Percentiles rank a stretch among this genome's conserved stretches.
phyloP scores from a whole-genome alignment of 108 stramenopile species.

The Skeletonema tropicum region DNA sequence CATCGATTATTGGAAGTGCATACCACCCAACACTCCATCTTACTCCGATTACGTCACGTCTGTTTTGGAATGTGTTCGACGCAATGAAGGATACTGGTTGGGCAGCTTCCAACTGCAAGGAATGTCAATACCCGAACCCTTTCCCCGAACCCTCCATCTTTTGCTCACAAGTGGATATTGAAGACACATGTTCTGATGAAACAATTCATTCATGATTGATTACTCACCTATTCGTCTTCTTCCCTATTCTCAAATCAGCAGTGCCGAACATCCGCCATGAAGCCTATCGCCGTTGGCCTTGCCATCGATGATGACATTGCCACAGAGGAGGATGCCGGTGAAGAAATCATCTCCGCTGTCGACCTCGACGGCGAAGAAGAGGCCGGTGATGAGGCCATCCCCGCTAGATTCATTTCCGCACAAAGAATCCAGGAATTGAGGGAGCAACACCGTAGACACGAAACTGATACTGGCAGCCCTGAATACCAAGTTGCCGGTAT shows the following conservation, averaged over 20 bases:
- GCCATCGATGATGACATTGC: constrained; percentile 30
- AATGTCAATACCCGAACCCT: not conserved
- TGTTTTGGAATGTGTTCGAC: not conserved
- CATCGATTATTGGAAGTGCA: not conserved
- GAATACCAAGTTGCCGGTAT: constrained; percentile 95
- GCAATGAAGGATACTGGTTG: not conserved
- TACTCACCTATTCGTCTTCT: not conserved
- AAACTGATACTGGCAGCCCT: constrained; percentile 89
- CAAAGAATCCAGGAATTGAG: constrained; percentile 69
- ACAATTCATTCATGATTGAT: too few relatives aligned
- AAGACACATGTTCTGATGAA: not conserved
- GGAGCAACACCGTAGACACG: constrained; percentile 73
- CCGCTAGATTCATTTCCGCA: constrained; percentile 52
- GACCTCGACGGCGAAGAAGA: constrained; percentile 59
- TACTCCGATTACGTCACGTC: too few relatives aligned
- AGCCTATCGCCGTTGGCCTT: constrained; percentile 22
- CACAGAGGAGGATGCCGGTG: constrained; percentile 52
- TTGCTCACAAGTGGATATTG: not conserved
- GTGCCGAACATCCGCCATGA: constrained; percentile 17
- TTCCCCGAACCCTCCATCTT: not conserved
- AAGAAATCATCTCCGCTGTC: constrained; percentile 63
- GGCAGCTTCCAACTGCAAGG: not conserved
- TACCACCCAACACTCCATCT: too few relatives aligned
- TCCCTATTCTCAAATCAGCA: not conserved
- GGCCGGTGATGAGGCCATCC: constrained; percentile 59